Conservation (phyloP, 2,329 filamentous ascomycete species). For the Aspergillus floridensis region DNA sequence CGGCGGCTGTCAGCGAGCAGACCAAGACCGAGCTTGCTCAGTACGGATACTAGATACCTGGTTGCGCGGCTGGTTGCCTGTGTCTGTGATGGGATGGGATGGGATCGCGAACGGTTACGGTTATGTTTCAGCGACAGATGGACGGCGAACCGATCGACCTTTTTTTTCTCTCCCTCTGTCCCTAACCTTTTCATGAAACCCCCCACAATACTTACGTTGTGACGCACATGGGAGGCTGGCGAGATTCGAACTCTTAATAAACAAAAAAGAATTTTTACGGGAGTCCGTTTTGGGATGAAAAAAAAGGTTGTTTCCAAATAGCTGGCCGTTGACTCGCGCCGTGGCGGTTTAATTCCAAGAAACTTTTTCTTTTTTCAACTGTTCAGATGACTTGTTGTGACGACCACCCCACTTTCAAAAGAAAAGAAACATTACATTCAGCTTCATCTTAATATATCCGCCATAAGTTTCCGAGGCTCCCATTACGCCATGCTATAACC, state of each 20-base stretch:
- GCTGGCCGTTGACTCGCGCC: conserved; percentile 42
- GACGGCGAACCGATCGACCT: conserved; percentile 43
- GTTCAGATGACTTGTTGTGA: conserved; percentile 30
- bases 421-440: not conserved
- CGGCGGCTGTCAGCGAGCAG: conserved; percentile 80
- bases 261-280: conserved; percentile 36
- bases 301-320: conserved; percentile 42
- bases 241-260: conserved; percentile 34
- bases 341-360: conserved; percentile 45
- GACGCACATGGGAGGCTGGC: conserved; percentile 34
- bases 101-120: conserved; percentile 42
- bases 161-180: conserved; percentile 28
- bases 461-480: too few relatives aligned
- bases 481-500: too few relatives aligned
- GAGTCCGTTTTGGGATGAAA: conserved; percentile 41
- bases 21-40: conserved; percentile 82
- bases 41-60: conserved; percentile 76
- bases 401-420: not conserved
- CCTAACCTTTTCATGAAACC: conserved; percentile 34
- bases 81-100: conserved; percentile 40
- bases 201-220: conserved; percentile 35
- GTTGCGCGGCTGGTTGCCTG: conserved; percentile 41
- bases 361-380: conserved; percentile 35
- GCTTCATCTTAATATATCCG: not conserved
- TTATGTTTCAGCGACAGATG: conserved; percentile 39